Conservation (phyloP, 2,329 filamentous ascomycete species). For the Lecanicillium sp. region DNA sequence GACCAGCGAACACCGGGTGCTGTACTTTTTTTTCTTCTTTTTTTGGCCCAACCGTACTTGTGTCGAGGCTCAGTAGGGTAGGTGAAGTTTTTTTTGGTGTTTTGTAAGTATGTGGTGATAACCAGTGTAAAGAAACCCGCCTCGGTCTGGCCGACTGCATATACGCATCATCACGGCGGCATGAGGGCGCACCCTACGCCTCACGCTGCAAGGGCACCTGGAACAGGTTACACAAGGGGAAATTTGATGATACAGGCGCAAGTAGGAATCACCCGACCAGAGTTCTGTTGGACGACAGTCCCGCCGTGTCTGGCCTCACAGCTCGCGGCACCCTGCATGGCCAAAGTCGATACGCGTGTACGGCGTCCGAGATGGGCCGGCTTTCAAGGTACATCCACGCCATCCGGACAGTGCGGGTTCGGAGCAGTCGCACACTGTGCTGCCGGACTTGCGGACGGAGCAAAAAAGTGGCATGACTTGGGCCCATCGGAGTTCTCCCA, state of each 20-base stretch:
- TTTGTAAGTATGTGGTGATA: no score
- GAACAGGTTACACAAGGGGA: neutral
- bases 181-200: no score
- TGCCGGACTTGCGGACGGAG: no score
- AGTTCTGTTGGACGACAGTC: constrained; percentile 9
- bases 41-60: neutral
- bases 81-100: no score
- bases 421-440: neutral
- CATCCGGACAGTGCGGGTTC: neutral
- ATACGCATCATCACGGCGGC: neutral
- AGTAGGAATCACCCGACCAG: constrained; percentile 1
- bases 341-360: neutral
- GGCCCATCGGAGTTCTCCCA: neutral
- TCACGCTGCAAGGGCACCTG: no score
- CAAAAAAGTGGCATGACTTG: constrained; percentile 11
- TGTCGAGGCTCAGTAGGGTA: no score
- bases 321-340: neutral
- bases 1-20: constrained; percentile 13
- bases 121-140: no score
- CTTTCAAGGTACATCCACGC: neutral
- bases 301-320: constrained; percentile 7
- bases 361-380: constrained; percentile 8
- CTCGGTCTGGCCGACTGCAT: neutral
- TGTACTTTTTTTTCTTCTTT: constrained; percentile 6
- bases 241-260: neutral